phyloP scores from a whole-genome alignment of 257 asterid species.

The Galeopsis tetrahit region DNA sequence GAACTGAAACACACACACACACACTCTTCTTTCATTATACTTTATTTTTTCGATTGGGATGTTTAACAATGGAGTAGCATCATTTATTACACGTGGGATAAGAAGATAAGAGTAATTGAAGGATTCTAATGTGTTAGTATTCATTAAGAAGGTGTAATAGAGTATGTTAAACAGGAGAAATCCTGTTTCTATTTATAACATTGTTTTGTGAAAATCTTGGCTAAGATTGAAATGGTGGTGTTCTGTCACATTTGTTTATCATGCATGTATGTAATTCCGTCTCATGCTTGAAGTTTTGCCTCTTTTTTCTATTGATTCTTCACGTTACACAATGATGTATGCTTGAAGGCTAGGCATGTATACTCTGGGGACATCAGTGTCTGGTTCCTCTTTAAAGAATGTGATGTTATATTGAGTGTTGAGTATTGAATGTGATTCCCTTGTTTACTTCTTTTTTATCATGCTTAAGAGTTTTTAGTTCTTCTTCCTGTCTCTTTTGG shows the following conservation, averaged over 20 bases:
- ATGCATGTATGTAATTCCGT: neutral
- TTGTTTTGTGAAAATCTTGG: neutral
- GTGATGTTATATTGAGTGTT: neutral
- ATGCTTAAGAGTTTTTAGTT: neutral
- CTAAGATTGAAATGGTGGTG: slow-evolving; percentile 25
- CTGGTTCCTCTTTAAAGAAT: slow-evolving; percentile 3
- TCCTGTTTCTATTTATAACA: neutral
- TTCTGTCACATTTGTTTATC: neutral
- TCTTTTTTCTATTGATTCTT: neutral
- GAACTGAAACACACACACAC: neutral
- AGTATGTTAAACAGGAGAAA: no score
- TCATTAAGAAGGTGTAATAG: neutral
- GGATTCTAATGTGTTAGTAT: neutral
- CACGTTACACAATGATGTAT: neutral
- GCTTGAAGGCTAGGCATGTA: neutral
- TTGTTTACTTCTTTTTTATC: neutral
- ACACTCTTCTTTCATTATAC: neutral
- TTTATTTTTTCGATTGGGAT: neutral
- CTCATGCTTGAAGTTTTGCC: neutral
- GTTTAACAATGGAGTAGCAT: neutral
- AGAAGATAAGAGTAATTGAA: no score
- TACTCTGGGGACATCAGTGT: neutral
- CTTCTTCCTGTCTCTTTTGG: slow-evolving; percentile 25
- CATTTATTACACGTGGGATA: no score
- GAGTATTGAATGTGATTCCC: neutral